These are phyloP conservation scores for Candolleomyces efflorescens DNA, from an alignment of 768 basidiomycete genomes.

Conservation along the genomic window DNA sequence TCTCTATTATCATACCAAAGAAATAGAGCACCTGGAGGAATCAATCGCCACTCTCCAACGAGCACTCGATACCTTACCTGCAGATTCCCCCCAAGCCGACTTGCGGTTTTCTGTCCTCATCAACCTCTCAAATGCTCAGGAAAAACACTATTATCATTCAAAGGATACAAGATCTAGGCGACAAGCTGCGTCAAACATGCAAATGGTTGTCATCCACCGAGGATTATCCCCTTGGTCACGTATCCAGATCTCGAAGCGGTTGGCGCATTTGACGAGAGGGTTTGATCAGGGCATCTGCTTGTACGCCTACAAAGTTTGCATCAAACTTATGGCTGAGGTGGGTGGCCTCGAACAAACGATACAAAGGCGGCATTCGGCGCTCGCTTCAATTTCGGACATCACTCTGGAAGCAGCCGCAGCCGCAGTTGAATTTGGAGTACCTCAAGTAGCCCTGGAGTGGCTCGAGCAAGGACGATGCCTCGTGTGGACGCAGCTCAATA, in stretches of 20 bases:
- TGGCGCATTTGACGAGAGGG: neutral
- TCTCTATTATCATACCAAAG: too few relatives aligned
- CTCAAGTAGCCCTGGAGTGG: constrained; percentile 27
- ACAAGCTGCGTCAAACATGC: neutral
- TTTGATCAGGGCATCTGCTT: neutral
- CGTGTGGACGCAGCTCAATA: constrained; percentile 23
- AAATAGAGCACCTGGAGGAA: too few relatives aligned
- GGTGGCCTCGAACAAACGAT: constrained; percentile 4
- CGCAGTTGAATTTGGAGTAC: constrained; percentile 17
- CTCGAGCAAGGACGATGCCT: constrained; percentile 26
- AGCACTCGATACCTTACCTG: too few relatives aligned
- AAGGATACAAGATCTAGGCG: neutral
- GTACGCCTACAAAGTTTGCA: neutral
- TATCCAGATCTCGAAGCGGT: neutral
- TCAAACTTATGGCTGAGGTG: neutral
- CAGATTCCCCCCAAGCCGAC: too few relatives aligned
- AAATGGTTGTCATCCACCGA: neutral
- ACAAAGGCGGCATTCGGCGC: neutral
- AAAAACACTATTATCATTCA: neutral
- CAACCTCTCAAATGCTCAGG: too few relatives aligned
- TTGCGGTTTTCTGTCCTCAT: too few relatives aligned
- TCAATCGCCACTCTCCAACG: too few relatives aligned
- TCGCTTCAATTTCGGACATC: neutral
- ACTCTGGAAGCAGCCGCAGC: constrained; percentile 18
- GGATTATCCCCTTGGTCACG: neutral